Evolutionary conservation across 1,139 yeast genomes (phyloP).

Genomic region (Pichia kudriavzevii): DNA sequence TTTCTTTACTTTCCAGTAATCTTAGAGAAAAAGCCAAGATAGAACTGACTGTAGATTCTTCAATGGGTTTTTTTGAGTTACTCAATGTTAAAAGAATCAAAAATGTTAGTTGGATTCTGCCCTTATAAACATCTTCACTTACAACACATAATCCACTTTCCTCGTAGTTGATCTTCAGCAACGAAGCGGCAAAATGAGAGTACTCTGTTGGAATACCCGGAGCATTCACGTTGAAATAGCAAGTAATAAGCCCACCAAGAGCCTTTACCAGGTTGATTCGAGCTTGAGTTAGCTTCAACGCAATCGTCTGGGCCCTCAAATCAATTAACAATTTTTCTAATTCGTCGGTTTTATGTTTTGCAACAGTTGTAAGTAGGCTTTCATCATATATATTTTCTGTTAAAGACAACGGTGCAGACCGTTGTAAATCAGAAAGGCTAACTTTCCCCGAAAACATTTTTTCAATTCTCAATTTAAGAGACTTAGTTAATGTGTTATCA

Average conservation of each 20-base stretch:
- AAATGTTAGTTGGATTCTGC: constrained; percentile 64
- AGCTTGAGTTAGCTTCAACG: constrained; percentile 54
- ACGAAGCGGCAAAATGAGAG: constrained; percentile 39
- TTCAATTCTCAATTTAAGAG: too few species aligned
- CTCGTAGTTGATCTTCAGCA: constrained; percentile 45
- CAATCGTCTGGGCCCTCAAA: too few species aligned
- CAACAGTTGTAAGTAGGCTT: too few species aligned
- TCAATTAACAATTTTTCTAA: too few species aligned
- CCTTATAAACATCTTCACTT: constrained; percentile 47
- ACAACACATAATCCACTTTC: constrained; percentile 46
- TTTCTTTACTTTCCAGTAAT: constrained; percentile 39
- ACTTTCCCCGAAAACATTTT: too few species aligned
- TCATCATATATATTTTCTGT: too few species aligned
- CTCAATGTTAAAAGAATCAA: constrained; percentile 46
- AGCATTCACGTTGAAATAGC: constrained; percentile 40
- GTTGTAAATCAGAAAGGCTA: too few species aligned
- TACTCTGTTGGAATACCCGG: constrained; percentile 30
- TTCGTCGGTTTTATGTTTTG: too few species aligned
- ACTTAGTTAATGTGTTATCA: too few species aligned
- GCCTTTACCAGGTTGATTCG: constrained; percentile 67
- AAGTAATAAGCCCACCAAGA: constrained; percentile 69
- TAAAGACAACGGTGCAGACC: too few species aligned
- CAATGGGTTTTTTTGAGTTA: constrained; percentile 19
- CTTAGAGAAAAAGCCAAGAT: constrained; percentile 37
- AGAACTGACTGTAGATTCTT: constrained; percentile 31